Conservation (phyloP, 257 asterid species). For the Eucommia ulmoides region DNA sequence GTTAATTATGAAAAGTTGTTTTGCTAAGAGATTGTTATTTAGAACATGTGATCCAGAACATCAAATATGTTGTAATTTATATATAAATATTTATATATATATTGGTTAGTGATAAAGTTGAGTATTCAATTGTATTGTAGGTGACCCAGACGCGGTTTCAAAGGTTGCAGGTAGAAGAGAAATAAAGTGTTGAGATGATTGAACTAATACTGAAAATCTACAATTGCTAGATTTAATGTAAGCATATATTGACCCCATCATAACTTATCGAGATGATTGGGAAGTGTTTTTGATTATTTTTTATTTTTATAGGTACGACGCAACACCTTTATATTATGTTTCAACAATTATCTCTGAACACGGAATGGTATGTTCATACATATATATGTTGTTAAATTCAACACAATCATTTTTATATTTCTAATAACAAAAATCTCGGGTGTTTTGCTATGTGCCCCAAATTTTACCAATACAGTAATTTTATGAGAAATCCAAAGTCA, state of each 20-base stretch:
- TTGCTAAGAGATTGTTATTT: too few relatives aligned
- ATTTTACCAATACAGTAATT: too few relatives aligned
- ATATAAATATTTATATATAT: too few relatives aligned
- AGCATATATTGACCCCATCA: slow-evolving; percentile 10
- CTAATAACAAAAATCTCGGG: too few relatives aligned
- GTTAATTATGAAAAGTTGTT: too few relatives aligned
- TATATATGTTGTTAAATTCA: neutral
- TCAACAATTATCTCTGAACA: slow-evolving; percentile 77
- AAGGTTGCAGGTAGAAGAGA: slow-evolving; percentile 60
- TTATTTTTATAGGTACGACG: slow-evolving; percentile 54
- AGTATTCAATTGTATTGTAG: too few relatives aligned
- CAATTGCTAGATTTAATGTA: slow-evolving; percentile 71
- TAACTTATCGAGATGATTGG: neutral
- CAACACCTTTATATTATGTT: slow-evolving; percentile 74
- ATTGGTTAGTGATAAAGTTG: too few relatives aligned
- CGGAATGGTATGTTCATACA: slow-evolving; percentile 87
- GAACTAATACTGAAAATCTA: slow-evolving; percentile 42
- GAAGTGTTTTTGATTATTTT: slow-evolving; percentile 10
- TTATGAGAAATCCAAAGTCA: too few relatives aligned
- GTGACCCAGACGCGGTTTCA: slow-evolving; percentile 64
- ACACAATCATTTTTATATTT: too few relatives aligned
- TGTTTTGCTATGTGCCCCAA: too few relatives aligned
- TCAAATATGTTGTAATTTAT: too few relatives aligned
- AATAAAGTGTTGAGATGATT: slow-evolving; percentile 39
- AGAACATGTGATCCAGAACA: too few relatives aligned